Base-by-base conservation (phyloP, 192 early-diverging fungal species). In the Backusella tarrabulga region DNA sequence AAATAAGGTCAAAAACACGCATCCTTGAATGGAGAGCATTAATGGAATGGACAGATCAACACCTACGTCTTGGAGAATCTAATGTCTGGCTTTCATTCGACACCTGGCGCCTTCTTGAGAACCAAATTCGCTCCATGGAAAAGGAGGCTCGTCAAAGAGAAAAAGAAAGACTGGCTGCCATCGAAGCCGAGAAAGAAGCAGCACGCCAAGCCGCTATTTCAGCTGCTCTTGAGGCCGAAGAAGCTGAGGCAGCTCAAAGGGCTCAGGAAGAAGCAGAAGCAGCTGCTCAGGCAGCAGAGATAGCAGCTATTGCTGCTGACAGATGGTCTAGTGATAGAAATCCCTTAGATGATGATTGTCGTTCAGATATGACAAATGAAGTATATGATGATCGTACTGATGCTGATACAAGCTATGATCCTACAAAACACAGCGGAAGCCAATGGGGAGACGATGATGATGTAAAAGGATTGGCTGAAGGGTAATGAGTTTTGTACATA, bases 91-190 rank as follows among this genome's bases (percentile, higher is more conserved):
- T 93, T 46, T 80, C 85, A 0, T 88, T 92, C 72, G 85, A 86
- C 7, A 83, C 87, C 29, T 94, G 92, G 92, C 87, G 86, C 46
- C 82, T 84, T 73, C 72, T 93, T 8, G 93, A 94, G 69, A 85
- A 88, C 21, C 80, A 86, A 34, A 76, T 92, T 26, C 83, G 91
- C 6, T 70, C 79, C 0, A 41, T 85, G 15, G 93, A 94, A 79
- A 89, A 90, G 68, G 89, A 91, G 52, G 86, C 88, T 17, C 73
- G 87, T 9, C 63, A 76, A 26, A 78, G 75, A 60, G 67, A 78
- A 72, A 90, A 90, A 70, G 84, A 85, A 72, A 77, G 81, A 5
- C 68, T 78, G 56, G 85, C 82, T 67, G 77, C 74, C 34, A 79
- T 67, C 2, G 80, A 72, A 15, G 76, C 77, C n/a, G 82, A 60